Percentiles rank a stretch among this genome's conserved stretches.
phyloP scores from a whole-genome alignment of 208 protist species.

The Strigomonas culicis region DNA sequence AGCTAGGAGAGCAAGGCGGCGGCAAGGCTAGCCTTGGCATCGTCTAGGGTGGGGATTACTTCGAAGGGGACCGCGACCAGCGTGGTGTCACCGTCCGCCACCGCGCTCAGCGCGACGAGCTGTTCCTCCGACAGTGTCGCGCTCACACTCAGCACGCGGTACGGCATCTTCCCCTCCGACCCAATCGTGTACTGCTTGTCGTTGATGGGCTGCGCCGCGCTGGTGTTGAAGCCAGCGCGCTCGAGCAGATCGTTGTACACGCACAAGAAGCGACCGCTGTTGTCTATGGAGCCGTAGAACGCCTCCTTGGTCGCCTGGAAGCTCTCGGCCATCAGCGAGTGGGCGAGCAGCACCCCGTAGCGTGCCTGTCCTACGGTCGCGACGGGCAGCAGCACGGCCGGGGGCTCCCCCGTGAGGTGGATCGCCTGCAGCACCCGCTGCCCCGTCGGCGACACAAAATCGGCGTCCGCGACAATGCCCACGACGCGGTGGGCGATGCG shows the following conservation, averaged over 20 bases:
- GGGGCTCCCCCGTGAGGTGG: slow-evolving; percentile 24
- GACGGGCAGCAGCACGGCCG: slow-evolving; percentile 51
- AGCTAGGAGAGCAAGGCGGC: slow-evolving; percentile 27
- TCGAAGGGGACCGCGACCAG: slow-evolving; percentile 38
- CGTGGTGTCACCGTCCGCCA: background rate
- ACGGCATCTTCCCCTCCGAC: slow-evolving; percentile 45
- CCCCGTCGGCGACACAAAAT: slow-evolving; percentile 30
- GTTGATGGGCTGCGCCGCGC: slow-evolving; percentile 15
- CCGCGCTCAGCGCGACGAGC: slow-evolving; percentile 16
- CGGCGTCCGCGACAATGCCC: slow-evolving; percentile 49
- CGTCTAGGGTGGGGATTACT: slow-evolving; percentile 31
- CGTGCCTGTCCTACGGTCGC: slow-evolving; percentile 20
- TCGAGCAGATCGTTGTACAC: slow-evolving; percentile 24
- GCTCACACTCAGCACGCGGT: slow-evolving; percentile 35
- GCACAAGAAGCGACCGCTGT: slow-evolving; percentile 23
- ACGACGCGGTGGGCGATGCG: slow-evolving; percentile 61
- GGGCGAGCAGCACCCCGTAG: slow-evolving; percentile 40
- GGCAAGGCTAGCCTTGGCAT: slow-evolving; percentile 53
- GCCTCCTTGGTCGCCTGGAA: slow-evolving; percentile 33
- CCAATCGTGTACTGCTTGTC: slow-evolving; percentile 44
- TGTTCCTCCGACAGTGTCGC: slow-evolving; percentile 17
- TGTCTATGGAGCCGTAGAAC: slow-evolving; percentile 31
- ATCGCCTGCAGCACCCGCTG: slow-evolving; percentile 34
- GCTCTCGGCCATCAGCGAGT: slow-evolving; percentile 31
- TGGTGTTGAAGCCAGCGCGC: slow-evolving; percentile 25